A percentile compares a stretch with the other conserved stretches of the same genome.
Evolutionary conservation across 1,139 yeast species (phyloP).

Genomic region (Yamadazyma oceani): DNA sequence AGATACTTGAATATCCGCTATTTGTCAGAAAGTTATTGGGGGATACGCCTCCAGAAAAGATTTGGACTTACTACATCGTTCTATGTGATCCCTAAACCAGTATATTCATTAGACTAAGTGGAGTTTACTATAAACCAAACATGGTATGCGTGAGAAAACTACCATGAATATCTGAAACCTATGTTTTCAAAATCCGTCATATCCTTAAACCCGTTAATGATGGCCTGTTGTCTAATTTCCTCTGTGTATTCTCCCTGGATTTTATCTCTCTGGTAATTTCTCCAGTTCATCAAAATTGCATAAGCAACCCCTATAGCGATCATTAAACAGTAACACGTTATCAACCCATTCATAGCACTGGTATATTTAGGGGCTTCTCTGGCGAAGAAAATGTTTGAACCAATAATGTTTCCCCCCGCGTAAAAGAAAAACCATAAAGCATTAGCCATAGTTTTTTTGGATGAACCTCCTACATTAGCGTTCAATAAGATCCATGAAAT

Average conservation of each 20-base stretch:
- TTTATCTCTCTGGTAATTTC: conserved; percentile 24
- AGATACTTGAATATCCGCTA: too few species aligned
- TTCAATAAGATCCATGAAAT: conserved; percentile 29
- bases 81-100: too few species aligned
- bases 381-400: conserved; percentile 30
- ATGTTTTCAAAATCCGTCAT: conserved; percentile 32
- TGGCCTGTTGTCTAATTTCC: conserved; percentile 26
- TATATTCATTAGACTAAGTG: too few species aligned
- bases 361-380: conserved; percentile 30
- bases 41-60: too few species aligned
- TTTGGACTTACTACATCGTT: too few species aligned
- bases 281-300: conserved; percentile 19
- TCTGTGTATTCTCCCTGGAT: conserved; percentile 26
- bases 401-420: conserved; percentile 31
- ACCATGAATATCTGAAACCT: conserved; percentile 27
- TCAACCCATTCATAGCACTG: conserved; percentile 23
- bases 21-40: too few species aligned
- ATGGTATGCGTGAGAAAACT: too few species aligned
- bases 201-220: conserved; percentile 34
- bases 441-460: conserved; percentile 25
- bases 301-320: conserved; percentile 24
- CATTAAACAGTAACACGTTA: conserved; percentile 26
- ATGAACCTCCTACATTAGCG: conserved; percentile 27
- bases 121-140: too few species aligned
- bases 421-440: conserved; percentile 29